Evolutionary conservation across 1,139 yeast species (phyloP).

Genomic region (Pneumocystis sp.): DNA sequence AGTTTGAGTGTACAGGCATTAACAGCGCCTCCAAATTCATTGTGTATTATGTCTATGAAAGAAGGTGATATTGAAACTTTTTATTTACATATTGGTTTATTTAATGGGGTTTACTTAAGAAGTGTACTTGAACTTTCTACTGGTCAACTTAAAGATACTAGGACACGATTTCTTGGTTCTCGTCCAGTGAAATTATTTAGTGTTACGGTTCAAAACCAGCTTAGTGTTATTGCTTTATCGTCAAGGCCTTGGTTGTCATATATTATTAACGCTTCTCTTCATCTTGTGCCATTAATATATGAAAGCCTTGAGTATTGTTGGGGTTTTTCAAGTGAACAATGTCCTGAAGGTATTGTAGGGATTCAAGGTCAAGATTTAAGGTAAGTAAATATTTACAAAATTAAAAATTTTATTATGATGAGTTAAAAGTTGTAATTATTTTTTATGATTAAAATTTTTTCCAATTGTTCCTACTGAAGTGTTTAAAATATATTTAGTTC

Average conservation of each 20-base stretch:
- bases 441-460: constrained; percentile 2
- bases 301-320: constrained; percentile 29
- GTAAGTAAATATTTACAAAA: constrained; percentile 5
- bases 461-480: constrained; percentile 16
- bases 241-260: constrained; percentile 31
- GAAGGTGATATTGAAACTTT: constrained; percentile 19
- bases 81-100: constrained; percentile 61
- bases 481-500: not conserved
- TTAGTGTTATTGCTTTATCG: constrained; percentile 27
- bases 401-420: not conserved
- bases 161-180: constrained; percentile 63
- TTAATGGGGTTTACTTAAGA: constrained; percentile 63
- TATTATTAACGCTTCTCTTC: constrained; percentile 18
- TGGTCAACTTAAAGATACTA: constrained; percentile 53
- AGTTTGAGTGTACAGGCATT: constrained; percentile 52
- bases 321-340: constrained; percentile 50
- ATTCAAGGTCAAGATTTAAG: constrained; percentile 36
- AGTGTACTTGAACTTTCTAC: constrained; percentile 42
- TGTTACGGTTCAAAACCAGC: constrained; percentile 21
- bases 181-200: constrained; percentile 41
- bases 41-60: constrained; percentile 32
- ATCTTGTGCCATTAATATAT: constrained; percentile 23
- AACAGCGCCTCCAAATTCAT: constrained; percentile 41
- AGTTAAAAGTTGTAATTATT: not conserved
- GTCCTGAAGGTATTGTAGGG: constrained; percentile 47